Evolutionary conservation across 805 yeast genomes (phyloP).

Genomic region (Zygoascus biomembranicola): DNA sequence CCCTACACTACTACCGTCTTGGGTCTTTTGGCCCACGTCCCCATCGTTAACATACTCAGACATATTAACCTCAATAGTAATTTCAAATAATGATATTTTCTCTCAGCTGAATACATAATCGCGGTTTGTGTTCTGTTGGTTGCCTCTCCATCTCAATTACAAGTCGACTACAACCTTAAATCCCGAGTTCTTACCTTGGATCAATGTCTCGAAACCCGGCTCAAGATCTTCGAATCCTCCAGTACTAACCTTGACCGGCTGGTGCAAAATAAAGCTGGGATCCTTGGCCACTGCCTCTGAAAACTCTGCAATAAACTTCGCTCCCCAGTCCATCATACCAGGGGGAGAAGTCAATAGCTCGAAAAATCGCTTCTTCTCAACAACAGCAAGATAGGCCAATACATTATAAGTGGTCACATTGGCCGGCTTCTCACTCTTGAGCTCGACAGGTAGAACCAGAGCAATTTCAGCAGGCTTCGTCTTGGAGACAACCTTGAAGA

Average conservation of each 20-base stretch:
- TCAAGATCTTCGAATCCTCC: constrained; percentile 10
- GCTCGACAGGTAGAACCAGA: background rate
- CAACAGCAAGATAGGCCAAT: constrained; percentile 13
- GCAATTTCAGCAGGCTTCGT: constrained; percentile 7
- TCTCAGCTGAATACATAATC: no score
- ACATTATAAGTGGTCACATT: constrained; percentile 6
- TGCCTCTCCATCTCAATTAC: background rate
- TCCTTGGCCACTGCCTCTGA: background rate
- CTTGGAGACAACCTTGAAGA: constrained; percentile 11
- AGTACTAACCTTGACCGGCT: constrained; percentile 10
- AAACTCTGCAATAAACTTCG: background rate
- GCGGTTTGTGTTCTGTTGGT: no score
- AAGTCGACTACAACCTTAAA: constrained; percentile 10
- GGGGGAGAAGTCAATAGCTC: constrained; percentile 6
- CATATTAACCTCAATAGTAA: no score
- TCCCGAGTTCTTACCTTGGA: constrained; percentile 13
- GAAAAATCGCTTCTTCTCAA: constrained; percentile 9
- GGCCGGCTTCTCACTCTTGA: background rate
- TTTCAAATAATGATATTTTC: no score
- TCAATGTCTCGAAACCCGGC: constrained; percentile 9
- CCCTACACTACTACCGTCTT: no score
- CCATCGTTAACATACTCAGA: no score
- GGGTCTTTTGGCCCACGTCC: no score
- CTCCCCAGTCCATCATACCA: constrained; percentile 8
- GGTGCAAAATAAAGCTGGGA: constrained; percentile 3